Conservation (phyloP, 73 alveolate genomes). For the Tetrahymena borealis region DNA sequence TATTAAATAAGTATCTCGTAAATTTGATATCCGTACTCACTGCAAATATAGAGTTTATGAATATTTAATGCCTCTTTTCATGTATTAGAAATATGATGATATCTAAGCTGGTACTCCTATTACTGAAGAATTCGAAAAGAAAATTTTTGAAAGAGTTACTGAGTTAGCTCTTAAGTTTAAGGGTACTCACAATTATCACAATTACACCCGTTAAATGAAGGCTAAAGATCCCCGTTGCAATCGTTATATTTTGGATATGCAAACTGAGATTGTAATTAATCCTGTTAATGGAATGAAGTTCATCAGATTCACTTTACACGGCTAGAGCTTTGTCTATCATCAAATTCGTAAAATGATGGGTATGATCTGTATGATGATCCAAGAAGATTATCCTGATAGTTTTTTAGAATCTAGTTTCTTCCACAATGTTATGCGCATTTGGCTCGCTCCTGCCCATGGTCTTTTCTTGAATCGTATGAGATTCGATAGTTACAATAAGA, state of each 20-base stretch:
- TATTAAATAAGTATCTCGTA: slow-evolving; percentile 55
- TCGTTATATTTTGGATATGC: slow-evolving; percentile 68
- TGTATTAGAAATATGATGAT: slow-evolving; percentile 41
- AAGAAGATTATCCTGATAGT: slow-evolving; percentile 37
- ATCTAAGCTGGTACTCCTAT: slow-evolving; percentile 24
- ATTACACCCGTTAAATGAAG: slow-evolving; percentile 75
- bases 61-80: slow-evolving; percentile 76
- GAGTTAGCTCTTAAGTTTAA: slow-evolving; percentile 50
- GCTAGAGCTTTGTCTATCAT: slow-evolving; percentile 92
- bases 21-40: slow-evolving; percentile 79
- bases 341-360: slow-evolving; percentile 96
- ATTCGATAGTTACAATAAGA: slow-evolving; percentile 26
- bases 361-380: slow-evolving; percentile 51
- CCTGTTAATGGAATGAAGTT: slow-evolving; percentile 54
- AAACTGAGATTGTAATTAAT: slow-evolving; percentile 50
- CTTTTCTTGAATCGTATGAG: slow-evolving; percentile 20
- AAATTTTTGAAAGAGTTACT: slow-evolving; percentile 49
- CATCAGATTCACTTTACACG: slow-evolving; percentile 66
- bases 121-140: slow-evolving; percentile 48
- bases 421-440: slow-evolving; percentile 42
- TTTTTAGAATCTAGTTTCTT: slow-evolving; percentile 48
- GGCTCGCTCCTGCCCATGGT: slow-evolving; percentile 76
- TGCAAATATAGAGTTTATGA: slow-evolving; percentile 81
- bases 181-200: slow-evolving; percentile 90
- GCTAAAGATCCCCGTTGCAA: slow-evolving; percentile 68